Evolutionary conservation across 148 eudicot genomes (phyloP).

Genomic region (Polygonum maritimum): DNA sequence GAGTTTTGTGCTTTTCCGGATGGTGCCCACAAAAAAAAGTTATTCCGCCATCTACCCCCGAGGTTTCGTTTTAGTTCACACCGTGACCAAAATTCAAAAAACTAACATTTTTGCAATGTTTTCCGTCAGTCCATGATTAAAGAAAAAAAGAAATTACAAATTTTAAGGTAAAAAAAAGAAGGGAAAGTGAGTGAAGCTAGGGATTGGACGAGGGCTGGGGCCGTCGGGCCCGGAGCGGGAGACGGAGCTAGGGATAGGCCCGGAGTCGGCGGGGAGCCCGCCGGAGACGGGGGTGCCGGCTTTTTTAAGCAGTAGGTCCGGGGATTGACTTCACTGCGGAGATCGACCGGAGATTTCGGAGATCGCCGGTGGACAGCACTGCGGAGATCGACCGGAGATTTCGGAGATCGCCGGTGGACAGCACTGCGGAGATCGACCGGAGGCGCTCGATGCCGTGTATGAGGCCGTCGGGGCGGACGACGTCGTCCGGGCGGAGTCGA

Average conservation of each 20-base stretch:
- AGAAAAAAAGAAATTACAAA: no score
- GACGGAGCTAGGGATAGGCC: constrained; percentile 34
- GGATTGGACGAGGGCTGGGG: background rate
- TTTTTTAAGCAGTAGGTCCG: constrained; percentile 28
- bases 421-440: constrained; percentile 28
- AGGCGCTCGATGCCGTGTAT: constrained; percentile 41
- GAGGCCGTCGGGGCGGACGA: constrained; percentile 35
- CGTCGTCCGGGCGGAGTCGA: constrained; percentile 26
- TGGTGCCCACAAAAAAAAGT: no score
- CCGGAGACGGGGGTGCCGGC: constrained; percentile 21
- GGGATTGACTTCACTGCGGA: constrained; percentile 52
- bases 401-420: constrained; percentile 36
- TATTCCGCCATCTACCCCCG: no score
- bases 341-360: constrained; percentile 36
- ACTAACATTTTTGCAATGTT: no score
- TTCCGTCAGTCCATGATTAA: no score
- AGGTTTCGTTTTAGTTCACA: no score
- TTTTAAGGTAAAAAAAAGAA: no score
- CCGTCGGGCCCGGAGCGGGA: constrained; percentile 50
- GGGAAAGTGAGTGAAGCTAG: no score
- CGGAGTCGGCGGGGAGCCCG: constrained; percentile 45
- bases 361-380: constrained; percentile 33
- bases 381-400: constrained; percentile 33
- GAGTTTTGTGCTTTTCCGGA: no score
- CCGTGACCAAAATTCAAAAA: no score